Base-by-base conservation (phyloP, 179 eudicot species). In the Vitellaria paradoxa region DNA sequence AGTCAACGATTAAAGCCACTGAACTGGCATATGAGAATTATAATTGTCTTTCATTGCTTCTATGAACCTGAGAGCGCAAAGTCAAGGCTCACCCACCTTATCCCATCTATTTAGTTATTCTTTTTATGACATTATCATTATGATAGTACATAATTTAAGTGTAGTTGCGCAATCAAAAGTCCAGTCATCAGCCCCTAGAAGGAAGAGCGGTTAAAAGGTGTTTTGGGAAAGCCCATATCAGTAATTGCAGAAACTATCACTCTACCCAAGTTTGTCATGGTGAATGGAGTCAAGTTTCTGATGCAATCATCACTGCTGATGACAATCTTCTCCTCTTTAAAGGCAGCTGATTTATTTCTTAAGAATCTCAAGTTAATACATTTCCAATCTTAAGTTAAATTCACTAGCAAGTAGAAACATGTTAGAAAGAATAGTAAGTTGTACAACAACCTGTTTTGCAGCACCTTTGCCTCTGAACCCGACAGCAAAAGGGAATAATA, bases 41-140 rank as follows among this genome's bases (percentile, higher is more conserved):
- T 20, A n/a, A 46, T 14, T 45, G 40, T 73, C 67, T 73, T 60
- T 13, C 67, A 60, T 52, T 40, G 65, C 76, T 13, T 61, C 24
- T 12, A 13, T 26, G 59, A 57, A 57, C 53, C 56, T 59, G 10
- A 60, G 30, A 73, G 47, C n/a, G 66, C 24, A 18, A 57, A 56
- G 40, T 47, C 17, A 24, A 49, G 40, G 55, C 59, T 69, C 15
- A 20, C 23, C 60, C 55, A 52, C 60, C 65, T 62, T 15, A 56
- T 56, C 17, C 40, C 49, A 65, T 20, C 47, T 40, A 65, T 46
- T 68, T 17, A 45, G 49, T 10, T 37, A 13, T 5, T 45, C 7
- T 68, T 45, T 7, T 63, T 10, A 63, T 23, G 14, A 23, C 66
- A 21, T 23, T 69, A 52, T 7, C 23, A 49, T 0, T 17, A 24